phyloP scores from a whole-genome alignment of 2,329 filamentous ascomycete species.

The Sporothrix inflata region DNA sequence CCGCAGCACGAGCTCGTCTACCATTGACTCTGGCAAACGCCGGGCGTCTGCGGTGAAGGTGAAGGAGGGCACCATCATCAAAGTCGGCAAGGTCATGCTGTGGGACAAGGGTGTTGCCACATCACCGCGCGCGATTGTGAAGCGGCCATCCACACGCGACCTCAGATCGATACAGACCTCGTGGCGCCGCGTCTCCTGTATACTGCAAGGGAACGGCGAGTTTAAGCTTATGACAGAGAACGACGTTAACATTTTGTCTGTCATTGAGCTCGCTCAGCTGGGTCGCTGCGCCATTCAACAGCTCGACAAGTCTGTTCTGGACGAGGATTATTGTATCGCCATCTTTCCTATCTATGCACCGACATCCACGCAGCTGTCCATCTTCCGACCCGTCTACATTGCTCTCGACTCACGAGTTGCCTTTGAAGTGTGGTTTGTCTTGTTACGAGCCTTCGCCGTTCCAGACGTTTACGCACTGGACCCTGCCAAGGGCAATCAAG shows the following conservation, averaged over 20 bases:
- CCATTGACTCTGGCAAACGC: slow-evolving; percentile 46
- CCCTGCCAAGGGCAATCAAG: slow-evolving; percentile 46
- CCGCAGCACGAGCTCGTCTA: slow-evolving; percentile 46
- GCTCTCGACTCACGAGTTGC: slow-evolving; percentile 82
- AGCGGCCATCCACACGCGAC: slow-evolving; percentile 61
- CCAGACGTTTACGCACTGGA: slow-evolving; percentile 81
- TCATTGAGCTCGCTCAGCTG: slow-evolving; percentile 85
- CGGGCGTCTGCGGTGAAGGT: slow-evolving; percentile 45
- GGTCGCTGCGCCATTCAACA: slow-evolving; percentile 89
- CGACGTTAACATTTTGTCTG: slow-evolving; percentile 76
- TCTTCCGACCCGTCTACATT: slow-evolving; percentile 86
- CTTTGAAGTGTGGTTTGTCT: slow-evolving; percentile 97
- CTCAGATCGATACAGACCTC: slow-evolving; percentile 58
- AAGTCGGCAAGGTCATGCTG: slow-evolving; percentile 86
- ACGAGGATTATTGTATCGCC: slow-evolving; percentile 91
- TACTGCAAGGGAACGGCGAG: slow-evolving; percentile 91
- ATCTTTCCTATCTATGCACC: slow-evolving; percentile 93
- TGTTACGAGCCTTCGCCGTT: slow-evolving; percentile 87
- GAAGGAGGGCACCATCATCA: slow-evolving; percentile 85
- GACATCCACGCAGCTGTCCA: slow-evolving; percentile 70
- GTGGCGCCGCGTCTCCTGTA: slow-evolving; percentile 90
- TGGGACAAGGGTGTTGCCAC: slow-evolving; percentile 77
- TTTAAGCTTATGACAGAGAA: slow-evolving; percentile 88
- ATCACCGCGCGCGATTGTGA: slow-evolving; percentile 60
- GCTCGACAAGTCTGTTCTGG: slow-evolving; percentile 84